Evolutionary conservation across 108 stramenopile species (phyloP), one percentile per base, ranked within the genome.

Genomic region (Cyclostephanos tholiformis): DNA sequence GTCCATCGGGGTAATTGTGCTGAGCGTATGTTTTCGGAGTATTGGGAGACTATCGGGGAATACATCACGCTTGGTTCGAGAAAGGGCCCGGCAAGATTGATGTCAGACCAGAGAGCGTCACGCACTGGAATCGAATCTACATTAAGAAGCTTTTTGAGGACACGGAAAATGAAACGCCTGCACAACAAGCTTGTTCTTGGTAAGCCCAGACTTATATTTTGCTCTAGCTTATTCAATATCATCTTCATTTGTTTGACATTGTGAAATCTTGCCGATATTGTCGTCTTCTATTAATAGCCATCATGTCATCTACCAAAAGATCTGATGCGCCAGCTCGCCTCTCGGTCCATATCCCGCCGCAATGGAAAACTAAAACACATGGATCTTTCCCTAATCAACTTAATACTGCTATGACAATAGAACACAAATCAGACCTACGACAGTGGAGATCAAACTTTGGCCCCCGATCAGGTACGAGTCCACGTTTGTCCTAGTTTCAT

Each of bases 131-230:
- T 77, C 67, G 72, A 85, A 35, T 65, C 52, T 19, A 80, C 73
- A 12, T 69, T 93, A 10, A 55, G 80, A 44, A 38, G 23, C 14
- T 93, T 90, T 79, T 69, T 93, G 60, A 87, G 67, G 64, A 84
- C 88, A 6, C 75, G 67, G 48, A 81, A 85, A 63, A 74, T 93
- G 62, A 86, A 84, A 30, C 79, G 72, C 58, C 76, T 93, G 30
- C 92, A 93, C 82, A 93, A 93, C 71, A 84, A 84, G 63, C 79
- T 93, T n/a, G 53, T 93, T 51, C 57, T 84, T 67, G 86, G 86
- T 87, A 84, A 70, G 88, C 65, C 26, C 9, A 19, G 27, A 60
- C 6, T 69, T 32, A 22, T 16, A n/a, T 56, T 23, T 55, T 35
- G 36, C 1, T 30, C 4, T 50, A 44, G 29, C 41, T 7, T 19